Evolutionary conservation across 495 filamentous ascomycete genomes (phyloP).

Genomic region (Xylaria scruposa): DNA sequence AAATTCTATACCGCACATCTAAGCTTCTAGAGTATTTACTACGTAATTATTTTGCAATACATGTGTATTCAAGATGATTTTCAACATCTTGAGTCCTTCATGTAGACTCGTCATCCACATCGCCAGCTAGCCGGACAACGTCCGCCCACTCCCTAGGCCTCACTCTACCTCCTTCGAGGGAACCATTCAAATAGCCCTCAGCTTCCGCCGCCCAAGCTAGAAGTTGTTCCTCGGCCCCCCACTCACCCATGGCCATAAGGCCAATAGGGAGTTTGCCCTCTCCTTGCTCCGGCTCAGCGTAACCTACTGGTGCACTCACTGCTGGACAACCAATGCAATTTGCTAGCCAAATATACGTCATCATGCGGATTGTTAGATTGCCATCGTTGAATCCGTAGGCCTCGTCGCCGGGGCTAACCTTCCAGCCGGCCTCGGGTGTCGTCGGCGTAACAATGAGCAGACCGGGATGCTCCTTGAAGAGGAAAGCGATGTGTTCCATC

Average conservation of each 20-base stretch:
- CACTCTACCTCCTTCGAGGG: slow-evolving; percentile 46
- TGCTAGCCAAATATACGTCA: slow-evolving; percentile 89
- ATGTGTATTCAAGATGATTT: not conserved
- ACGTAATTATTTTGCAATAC: not conserved
- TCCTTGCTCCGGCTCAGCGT: slow-evolving; percentile 58
- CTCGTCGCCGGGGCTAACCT: slow-evolving; percentile 56
- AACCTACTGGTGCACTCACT: slow-evolving; percentile 80
- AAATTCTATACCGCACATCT: not conserved
- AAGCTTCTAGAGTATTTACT: not conserved
- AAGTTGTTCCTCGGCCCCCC: slow-evolving; percentile 83
- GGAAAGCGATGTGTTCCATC: slow-evolving; percentile 80
- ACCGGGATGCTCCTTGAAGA: slow-evolving; percentile 76
- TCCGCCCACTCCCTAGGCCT: slow-evolving; percentile 52
- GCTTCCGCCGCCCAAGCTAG: slow-evolving; percentile 75
- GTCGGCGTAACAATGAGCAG: slow-evolving; percentile 83
- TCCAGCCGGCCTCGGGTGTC: slow-evolving; percentile 77
- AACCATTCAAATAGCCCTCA: slow-evolving; percentile 58
- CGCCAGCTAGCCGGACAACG: slow-evolving; percentile 44
- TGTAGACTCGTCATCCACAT: slow-evolving; percentile 15
- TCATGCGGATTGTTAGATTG: slow-evolving; percentile 73
- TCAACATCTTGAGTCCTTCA: not conserved
- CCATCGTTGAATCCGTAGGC: slow-evolving; percentile 74
- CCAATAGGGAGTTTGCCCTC: slow-evolving; percentile 69
- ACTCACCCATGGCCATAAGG: slow-evolving; percentile 89
- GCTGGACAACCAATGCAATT: slow-evolving; percentile 84